Evolutionary conservation across 805 yeast genomes (phyloP).

Genomic region (Kodamaea lidongshanica): DNA sequence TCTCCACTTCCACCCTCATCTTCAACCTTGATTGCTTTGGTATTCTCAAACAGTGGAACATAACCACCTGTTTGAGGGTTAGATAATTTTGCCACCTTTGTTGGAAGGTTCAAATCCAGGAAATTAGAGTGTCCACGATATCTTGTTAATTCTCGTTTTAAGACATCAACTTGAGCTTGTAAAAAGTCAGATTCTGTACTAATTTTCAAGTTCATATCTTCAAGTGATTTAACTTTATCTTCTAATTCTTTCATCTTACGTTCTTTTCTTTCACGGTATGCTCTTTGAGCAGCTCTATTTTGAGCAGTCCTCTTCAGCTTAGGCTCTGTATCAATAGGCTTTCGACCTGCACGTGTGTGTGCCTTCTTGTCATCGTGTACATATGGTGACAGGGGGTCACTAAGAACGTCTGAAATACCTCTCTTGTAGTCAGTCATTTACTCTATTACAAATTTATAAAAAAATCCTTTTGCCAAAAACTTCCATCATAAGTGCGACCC

Average conservation of each 20-base stretch:
- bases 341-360: conserved; percentile 68
- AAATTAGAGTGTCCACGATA: conserved; percentile 41
- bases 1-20: background rate
- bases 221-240: conserved; percentile 65
- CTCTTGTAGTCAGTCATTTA: conserved; percentile 30
- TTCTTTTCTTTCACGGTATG: conserved; percentile 92
- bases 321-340: conserved; percentile 72
- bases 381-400: conserved; percentile 1
- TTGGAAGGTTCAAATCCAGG: conserved; percentile 26
- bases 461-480: too few relatives aligned
- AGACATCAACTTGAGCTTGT: conserved; percentile 66
- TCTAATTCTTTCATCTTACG: conserved; percentile 79
- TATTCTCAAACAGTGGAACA: conserved; percentile 12
- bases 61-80: conserved; percentile 15
- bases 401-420: conserved; percentile 17
- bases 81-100: conserved; percentile 24
- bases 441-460: too few relatives aligned
- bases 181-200: conserved; percentile 67
- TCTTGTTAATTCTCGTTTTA: conserved; percentile 64
- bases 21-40: background rate
- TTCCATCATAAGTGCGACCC: too few relatives aligned
- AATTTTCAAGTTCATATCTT: conserved; percentile 63
- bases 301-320: conserved; percentile 91
- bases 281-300: conserved; percentile 97
- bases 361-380: conserved; percentile 32